Base-by-base conservation (phyloP, 78 protist species). In the Protostelium mycophagum region DNA sequence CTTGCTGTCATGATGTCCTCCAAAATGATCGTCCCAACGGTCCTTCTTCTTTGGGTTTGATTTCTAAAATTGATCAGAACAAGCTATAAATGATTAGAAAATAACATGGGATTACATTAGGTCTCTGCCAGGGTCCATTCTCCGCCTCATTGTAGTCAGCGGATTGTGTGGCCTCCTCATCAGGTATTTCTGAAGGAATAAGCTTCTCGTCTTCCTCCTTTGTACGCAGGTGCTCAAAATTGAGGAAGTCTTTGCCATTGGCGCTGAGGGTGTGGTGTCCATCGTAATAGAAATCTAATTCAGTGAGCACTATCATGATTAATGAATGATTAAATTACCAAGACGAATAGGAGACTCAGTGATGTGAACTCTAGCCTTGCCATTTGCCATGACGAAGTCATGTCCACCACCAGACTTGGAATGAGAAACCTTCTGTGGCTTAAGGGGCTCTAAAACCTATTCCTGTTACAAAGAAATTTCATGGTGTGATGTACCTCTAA, bases 1-100 rank as follows among this genome's bases (percentile, higher is more conserved):
- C 85, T 92, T 92, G 36, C 87, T 87, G 86, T 92, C 94, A 28
- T 92, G 94, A 86, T 92, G 94, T 0, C 84, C 35, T 0, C 63
- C n/a, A 83, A 92, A 92, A 37, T 85, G 87, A 35, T 92, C 94
- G 63, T 92, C 94, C 94, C 94, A 92, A 29, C 38, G 84, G 28
- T 91, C 94, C 0, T 84, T 0, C 9, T 38, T 34, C 36, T 35
- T 35, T 85, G 37, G 35, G 34, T 38, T 38, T 28, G 35, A n/a
- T 34, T 87, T 35, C n/a, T 37, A 35, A n/a, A n/a, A n/a, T n/a
- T n/a, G n/a, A n/a, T n/a, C n/a, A n/a, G n/a, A n/a, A n/a, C n/a
- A n/a, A n/a, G n/a, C n/a, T n/a, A n/a, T n/a, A n/a, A n/a, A n/a
- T n/a, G n/a, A n/a, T n/a, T n/a, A n/a, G n/a, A n/a, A n/a, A n/a